Evolutionary conservation across 2,329 filamentous ascomycete genomes (phyloP), one percentile per base, ranked within the genome.

Genomic region (Colletotrichum sp.): DNA sequence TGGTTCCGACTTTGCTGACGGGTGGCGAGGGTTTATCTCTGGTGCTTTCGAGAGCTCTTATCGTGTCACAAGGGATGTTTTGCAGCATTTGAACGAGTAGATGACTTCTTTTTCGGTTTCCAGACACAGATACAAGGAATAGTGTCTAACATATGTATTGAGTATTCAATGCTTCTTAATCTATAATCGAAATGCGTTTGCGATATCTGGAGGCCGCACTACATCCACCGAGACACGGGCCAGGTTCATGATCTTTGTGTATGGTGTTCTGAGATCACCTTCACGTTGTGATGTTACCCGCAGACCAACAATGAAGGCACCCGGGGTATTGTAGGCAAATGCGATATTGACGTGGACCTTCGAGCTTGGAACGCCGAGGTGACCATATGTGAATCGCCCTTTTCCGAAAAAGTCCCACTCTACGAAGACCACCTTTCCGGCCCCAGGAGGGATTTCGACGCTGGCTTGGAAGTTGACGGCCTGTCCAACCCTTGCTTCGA

Each of bases 321-420:
- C 62, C 1, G 60, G 28, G 13, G 60, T 44, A 16, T 66, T 57
- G 69, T 71, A 71, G 8, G 36, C 32, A 26, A 71, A 52, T 12
- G 30, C 32, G 2, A n/a, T 18, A 8, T 39, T 21, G 1, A 66
- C 18, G 2, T 57, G 12, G 6, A 71, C 60, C 4, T 39, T 71
- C 16, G 49, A 32, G 6, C 32, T 18, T 18, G 69, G 49, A 26
- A 16, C 18, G 6, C 16, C 32, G 28, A 55, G 21, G 13, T 24
- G 21, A 3, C 44, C 30, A 49, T 13, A 26, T 15, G 16, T 21
- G 44, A 24, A 68, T 13, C 44, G 13, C 30, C 69, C 62, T 15
- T 32, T 39, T 32, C 65, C 62, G 26, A 65, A 44, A 9, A 71
- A 57, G 36, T 80, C 79, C 76, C 78, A 80, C 55, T 79, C 78